Percentiles rank a stretch among this genome's conserved stretches.
Conservation (phyloP, 164 flowering plant genomes). For the Kingdonia uniflora region DNA sequence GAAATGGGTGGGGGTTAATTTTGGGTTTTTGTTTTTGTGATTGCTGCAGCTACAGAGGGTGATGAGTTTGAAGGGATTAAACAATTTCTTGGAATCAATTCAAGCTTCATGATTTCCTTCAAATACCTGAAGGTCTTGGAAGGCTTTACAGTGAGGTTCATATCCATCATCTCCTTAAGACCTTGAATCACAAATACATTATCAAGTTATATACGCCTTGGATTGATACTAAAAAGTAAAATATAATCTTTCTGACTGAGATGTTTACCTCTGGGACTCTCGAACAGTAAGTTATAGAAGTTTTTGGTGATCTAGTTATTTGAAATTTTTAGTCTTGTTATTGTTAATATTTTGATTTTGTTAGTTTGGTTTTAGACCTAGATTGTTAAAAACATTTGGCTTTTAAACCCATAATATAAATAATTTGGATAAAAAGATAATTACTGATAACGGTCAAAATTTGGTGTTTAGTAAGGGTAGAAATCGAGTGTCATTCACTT, state of each 20-base stretch:
- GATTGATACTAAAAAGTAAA: conserved; percentile 77
- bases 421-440: too few species aligned
- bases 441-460: too few species aligned
- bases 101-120: conserved; percentile 72
- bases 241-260: conserved; percentile 91
- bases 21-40: neutral
- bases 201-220: conserved; percentile 96
- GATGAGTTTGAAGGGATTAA: conserved; percentile 97
- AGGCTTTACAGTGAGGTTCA: conserved; percentile 88
- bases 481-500: too few species aligned
- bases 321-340: conserved; percentile 1
- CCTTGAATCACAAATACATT: conserved; percentile 76
- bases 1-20: conserved; percentile 7
- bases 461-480: too few species aligned
- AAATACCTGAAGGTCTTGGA: conserved; percentile 78
- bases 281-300: conserved; percentile 46
- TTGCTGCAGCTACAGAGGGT: conserved; percentile 69
- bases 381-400: too few species aligned
- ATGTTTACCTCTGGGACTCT: conserved; percentile 98
- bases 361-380: too few species aligned
- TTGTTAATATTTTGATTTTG: neutral
- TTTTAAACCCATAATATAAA: too few species aligned
- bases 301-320: neutral
- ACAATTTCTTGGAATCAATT: conserved; percentile 99
- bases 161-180: conserved; percentile 89